These are phyloP conservation scores for Esteya vermicola DNA, from an alignment of 2,329 filamentous ascomycete genomes.

Conservation along the genomic window DNA sequence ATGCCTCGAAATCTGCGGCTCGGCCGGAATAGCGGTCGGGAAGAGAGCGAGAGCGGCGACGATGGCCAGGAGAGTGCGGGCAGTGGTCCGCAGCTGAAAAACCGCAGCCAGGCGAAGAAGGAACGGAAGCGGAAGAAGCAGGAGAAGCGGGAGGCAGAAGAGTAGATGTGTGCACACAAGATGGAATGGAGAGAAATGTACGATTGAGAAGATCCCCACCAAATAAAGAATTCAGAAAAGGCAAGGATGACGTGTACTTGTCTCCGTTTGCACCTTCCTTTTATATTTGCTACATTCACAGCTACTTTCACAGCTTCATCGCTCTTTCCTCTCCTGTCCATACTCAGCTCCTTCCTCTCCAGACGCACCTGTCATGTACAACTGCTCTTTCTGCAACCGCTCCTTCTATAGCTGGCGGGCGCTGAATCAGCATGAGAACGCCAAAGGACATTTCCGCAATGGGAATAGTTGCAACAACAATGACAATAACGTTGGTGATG, in stretches of 20 bases:
- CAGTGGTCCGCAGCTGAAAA: too few relatives aligned
- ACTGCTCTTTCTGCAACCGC: not conserved
- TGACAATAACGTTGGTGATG: too few relatives aligned
- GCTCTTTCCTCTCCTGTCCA: not conserved
- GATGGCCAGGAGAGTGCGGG: not conserved
- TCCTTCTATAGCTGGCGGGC: not conserved
- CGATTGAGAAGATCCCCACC: too few relatives aligned
- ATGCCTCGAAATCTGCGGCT: slow-evolving; percentile 45
- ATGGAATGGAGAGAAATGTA: too few relatives aligned
- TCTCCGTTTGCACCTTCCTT: not conserved
- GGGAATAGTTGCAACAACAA: not conserved
- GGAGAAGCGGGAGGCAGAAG: not conserved
- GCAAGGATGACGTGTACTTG: too few relatives aligned
- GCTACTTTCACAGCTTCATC: too few relatives aligned
- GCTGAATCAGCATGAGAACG: not conserved
- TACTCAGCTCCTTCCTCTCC: not conserved
- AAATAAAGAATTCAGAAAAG: too few relatives aligned
- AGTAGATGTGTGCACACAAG: too few relatives aligned
- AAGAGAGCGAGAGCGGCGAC: not conserved
- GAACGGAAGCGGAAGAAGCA: not conserved
- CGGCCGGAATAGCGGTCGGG: not conserved
- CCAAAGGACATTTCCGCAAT: not conserved
- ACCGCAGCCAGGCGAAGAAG: too few relatives aligned
- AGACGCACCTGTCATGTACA: not conserved
- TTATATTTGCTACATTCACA: not conserved